phyloP scores from a whole-genome alignment of 2,329 filamentous ascomycete genomes.

The Xylariales sp. region DNA sequence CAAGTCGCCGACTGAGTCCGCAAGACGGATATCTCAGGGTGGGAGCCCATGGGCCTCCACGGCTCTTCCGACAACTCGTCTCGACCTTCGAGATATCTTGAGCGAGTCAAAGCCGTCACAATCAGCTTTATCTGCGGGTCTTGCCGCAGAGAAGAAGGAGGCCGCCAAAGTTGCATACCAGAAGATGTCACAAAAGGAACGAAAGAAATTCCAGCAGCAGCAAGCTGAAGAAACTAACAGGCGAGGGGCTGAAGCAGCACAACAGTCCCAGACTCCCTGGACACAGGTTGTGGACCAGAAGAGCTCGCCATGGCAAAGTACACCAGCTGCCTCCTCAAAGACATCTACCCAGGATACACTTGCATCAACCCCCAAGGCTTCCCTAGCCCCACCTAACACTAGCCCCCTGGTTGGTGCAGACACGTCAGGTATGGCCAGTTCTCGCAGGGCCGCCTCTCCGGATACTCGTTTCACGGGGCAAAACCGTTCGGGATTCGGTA shows the following conservation, averaged over 20 bases:
- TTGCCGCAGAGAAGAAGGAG: conserved; percentile 48
- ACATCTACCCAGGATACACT: conserved; percentile 47
- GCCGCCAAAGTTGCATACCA: conserved; percentile 33
- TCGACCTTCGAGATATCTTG: conserved; percentile 77
- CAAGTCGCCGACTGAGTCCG: conserved; percentile 10
- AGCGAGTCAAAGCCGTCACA: conserved; percentile 44
- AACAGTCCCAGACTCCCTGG: conserved; percentile 38
- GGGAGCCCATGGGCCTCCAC: conserved; percentile 46
- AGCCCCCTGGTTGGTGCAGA: conserved; percentile 42
- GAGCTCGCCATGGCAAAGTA: conserved; percentile 63
- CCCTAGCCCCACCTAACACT: conserved; percentile 25
- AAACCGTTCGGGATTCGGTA: conserved; percentile 20
- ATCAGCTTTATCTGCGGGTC: conserved; percentile 49
- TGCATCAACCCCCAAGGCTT: conserved; percentile 25
- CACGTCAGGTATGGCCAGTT: conserved; percentile 31
- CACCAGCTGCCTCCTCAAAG: conserved; percentile 42
- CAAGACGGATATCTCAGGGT: conserved; percentile 16
- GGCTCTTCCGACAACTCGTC: conserved; percentile 54
- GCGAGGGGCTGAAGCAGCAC: conserved; percentile 27
- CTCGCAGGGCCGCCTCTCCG: conserved; percentile 51
- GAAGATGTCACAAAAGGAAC: conserved; percentile 87
- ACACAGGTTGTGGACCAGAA: conserved; percentile 36
- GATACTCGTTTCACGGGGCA: conserved; percentile 62
- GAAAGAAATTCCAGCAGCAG: conserved; percentile 75
- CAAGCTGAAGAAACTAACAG: conserved; percentile 45